Conservation (phyloP, 73 alveolate genomes). For the Paramecium octaurelia region DNA sequence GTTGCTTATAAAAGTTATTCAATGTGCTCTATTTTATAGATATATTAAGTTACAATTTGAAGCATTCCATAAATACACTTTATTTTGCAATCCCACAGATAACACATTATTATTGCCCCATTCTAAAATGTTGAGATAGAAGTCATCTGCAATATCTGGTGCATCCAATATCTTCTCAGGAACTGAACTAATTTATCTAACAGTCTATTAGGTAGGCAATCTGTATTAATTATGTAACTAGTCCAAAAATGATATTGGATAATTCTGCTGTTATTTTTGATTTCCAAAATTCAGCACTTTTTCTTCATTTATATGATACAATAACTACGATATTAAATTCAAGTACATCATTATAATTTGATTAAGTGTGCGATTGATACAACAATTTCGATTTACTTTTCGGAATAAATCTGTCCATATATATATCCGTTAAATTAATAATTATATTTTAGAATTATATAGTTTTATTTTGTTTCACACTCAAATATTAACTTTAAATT, state of each 20-base stretch:
- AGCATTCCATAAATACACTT: conserved; percentile 87
- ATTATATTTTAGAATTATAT: neutral
- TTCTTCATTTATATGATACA: conserved; percentile 40
- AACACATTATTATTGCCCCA: conserved; percentile 92
- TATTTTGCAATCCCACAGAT: conserved; percentile 85
- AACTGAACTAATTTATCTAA: conserved; percentile 33
- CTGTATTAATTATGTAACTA: conserved; percentile 28
- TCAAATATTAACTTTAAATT: neutral
- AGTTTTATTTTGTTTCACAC: neutral
- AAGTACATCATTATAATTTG: conserved; percentile 28
- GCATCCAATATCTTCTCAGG: conserved; percentile 63
- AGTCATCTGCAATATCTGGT: conserved; percentile 56
- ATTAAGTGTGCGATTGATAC: conserved; percentile 27
- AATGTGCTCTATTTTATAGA: neutral
- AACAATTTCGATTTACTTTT: neutral
- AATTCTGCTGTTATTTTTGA: conserved; percentile 37
- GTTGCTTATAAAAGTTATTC: neutral
- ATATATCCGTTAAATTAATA: conserved; percentile 40
- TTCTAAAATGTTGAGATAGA: conserved; percentile 74
- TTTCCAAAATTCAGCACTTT: conserved; percentile 46
- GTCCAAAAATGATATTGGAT: conserved; percentile 3
- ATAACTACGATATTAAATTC: neutral
- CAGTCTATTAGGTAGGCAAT: neutral
- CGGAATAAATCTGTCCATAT: conserved; percentile 38
- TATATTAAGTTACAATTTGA: neutral